Conservation (phyloP, 192 early-diverging fungal species). For the Podila minutissima region DNA sequence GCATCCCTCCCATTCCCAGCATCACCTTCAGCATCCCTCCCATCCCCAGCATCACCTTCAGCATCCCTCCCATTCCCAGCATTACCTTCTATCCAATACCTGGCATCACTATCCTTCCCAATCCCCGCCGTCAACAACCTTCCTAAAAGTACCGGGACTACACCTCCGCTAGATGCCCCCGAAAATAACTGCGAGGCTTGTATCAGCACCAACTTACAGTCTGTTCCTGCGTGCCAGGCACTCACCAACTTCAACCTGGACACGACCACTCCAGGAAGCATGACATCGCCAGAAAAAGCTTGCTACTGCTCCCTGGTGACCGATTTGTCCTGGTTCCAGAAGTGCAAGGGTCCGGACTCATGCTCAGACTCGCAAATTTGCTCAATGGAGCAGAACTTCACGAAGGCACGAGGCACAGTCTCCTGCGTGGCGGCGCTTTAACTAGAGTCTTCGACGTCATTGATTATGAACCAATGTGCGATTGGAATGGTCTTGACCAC, state of each 20-base stretch:
- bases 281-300: neutral
- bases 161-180: neutral
- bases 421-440: no score
- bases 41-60: no score
- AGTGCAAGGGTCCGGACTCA: neutral
- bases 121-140: no score
- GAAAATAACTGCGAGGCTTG: neutral
- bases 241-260: neutral
- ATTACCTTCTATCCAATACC: no score
- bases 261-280: neutral
- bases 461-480: neutral
- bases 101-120: no score
- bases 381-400: neutral
- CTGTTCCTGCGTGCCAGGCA: neutral
- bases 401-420: neutral
- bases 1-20: no score
- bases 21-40: no score
- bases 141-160: neutral
- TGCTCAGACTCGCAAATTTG: neutral
- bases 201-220: neutral
- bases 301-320: constrained; percentile 10
- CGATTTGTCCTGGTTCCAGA: neutral
- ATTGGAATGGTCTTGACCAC: neutral
- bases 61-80: no score
- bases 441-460: neutral